Evolutionary conservation across 2,329 filamentous ascomycete genomes (phyloP).

Genomic region (Fusarium oxysporum): DNA sequence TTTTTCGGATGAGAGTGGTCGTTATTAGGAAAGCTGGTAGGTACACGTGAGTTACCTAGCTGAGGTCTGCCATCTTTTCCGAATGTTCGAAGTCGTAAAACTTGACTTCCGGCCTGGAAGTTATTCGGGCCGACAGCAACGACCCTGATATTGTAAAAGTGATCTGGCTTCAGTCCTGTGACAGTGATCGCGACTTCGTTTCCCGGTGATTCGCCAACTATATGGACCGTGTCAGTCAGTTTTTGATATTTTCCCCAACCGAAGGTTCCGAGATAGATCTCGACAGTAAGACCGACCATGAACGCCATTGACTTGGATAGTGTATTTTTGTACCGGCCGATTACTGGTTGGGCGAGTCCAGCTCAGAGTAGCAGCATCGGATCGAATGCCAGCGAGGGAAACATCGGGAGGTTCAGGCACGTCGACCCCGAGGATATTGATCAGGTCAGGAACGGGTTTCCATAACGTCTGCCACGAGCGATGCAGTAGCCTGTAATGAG

Average conservation of each 20-base stretch:
- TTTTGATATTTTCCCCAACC: neutral
- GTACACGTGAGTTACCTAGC: slow-evolving; percentile 66
- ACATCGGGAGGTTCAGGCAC: slow-evolving; percentile 91
- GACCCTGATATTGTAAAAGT: slow-evolving; percentile 93
- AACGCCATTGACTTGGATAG: slow-evolving; percentile 93
- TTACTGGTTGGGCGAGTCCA: slow-evolving; percentile 81
- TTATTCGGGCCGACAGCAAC: slow-evolving; percentile 92
- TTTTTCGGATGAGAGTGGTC: slow-evolving; percentile 57
- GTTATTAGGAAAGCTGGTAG: slow-evolving; percentile 66
- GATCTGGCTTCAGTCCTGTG: slow-evolving; percentile 84
- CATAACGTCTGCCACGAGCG: slow-evolving; percentile 89
- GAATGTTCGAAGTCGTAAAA: slow-evolving; percentile 86
- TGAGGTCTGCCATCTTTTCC: slow-evolving; percentile 72
- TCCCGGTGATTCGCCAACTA: slow-evolving; percentile 82
- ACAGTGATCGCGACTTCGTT: slow-evolving; percentile 78
- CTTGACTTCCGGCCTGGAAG: slow-evolving; percentile 88
- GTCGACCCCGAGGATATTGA: slow-evolving; percentile 91
- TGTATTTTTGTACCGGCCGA: slow-evolving; percentile 82
- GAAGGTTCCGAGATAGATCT: neutral
- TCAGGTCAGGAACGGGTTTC: slow-evolving; percentile 90
- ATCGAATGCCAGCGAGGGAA: slow-evolving; percentile 88
- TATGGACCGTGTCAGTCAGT: slow-evolving; percentile 28
- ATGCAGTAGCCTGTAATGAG: slow-evolving; percentile 75
- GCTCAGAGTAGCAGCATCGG: slow-evolving; percentile 87
- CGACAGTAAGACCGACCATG: slow-evolving; percentile 71